Conservation (phyloP, 495 filamentous ascomycete species). For the Penicillium fimorum region DNA sequence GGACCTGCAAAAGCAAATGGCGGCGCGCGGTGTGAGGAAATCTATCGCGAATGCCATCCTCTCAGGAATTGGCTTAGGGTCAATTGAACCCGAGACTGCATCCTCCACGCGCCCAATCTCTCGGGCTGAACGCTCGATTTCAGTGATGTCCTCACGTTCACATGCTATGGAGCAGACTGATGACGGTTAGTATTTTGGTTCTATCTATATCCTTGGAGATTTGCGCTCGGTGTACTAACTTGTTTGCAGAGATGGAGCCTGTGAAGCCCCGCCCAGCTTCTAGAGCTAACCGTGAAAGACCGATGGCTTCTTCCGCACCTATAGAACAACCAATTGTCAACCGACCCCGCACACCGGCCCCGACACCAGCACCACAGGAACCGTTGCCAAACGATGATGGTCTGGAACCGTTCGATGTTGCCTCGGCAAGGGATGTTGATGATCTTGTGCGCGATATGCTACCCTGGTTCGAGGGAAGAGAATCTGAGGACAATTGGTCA, state of each 20-base stretch:
- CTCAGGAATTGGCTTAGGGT: constrained; percentile 60
- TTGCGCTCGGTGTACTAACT: constrained; percentile 6
- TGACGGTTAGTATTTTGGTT: constrained; percentile 26
- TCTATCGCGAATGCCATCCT: constrained; percentile 79
- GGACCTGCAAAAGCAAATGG: constrained; percentile 80
- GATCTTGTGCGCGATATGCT: constrained; percentile 80
- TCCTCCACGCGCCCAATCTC: constrained; percentile 39
- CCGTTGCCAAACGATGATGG: constrained; percentile 49
- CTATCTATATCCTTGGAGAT: background rate
- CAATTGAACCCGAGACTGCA: constrained; percentile 26
- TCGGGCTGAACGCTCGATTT: constrained; percentile 41
- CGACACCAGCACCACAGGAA: constrained; percentile 11
- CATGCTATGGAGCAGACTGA: constrained; percentile 25
- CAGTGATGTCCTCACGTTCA: constrained; percentile 28
- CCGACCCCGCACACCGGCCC: constrained; percentile 24
- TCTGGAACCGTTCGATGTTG: constrained; percentile 77
- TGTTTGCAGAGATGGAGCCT: constrained; percentile 15
- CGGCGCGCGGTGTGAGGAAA: constrained; percentile 74
- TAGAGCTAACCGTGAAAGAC: constrained; percentile 23
- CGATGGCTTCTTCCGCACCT: constrained; percentile 16
- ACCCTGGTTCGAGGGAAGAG: constrained; percentile 79
- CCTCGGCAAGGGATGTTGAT: constrained; percentile 78
- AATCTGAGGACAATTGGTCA: constrained; percentile 88
- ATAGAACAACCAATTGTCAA: constrained; percentile 15
- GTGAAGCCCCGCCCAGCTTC: constrained; percentile 20